Evolutionary conservation across 179 eudicot genomes (phyloP), one percentile per base, ranked within the genome.

Genomic region (Silene coronaria): DNA sequence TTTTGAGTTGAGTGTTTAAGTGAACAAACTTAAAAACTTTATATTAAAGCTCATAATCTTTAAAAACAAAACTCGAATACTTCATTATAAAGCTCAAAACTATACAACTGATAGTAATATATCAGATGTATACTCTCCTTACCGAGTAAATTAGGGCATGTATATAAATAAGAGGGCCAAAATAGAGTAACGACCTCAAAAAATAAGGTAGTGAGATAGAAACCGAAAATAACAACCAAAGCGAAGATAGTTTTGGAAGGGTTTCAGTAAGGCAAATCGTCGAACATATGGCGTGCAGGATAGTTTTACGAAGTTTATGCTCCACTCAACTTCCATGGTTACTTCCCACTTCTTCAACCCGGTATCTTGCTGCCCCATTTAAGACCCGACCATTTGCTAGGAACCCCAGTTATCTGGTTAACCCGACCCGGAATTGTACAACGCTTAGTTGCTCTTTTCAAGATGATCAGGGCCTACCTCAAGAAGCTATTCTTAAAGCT

Each of bases 401-500:
- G 68, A 60, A 75, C 34, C 85, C 77, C 74, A 81, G 84, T 42
- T 83, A 75, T 73, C 79, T 77, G 83, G 75, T 73, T 6, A 4
- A 67, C 58, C 82, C 81, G 74, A 63, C 51, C 78, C 77, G 80
- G 30, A 51, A 67, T 23, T 80, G 68, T 48, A 53, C 73, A 16
- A 75, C 83, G 69, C 75, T 80, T 13, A 82, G 80, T 78, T 86
- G 91, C 72, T 85, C 88, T 13, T 67, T 80, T 36, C 78, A 76
- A 5, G 84, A 81, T 69, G 90, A 88, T 24, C 89, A 89, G 38
- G 91, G 86, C 36, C 98, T 96, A 6, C 97, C 98, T 71, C 98
- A 93, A 82, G 97, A 93, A 77, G 97, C 89, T 75, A 88, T 93
- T 72, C 91, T 91, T 58, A 91, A 91, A 80, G 98, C 92, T 82